Evolutionary conservation across 345 rosid genomes (phyloP), one percentile per base, ranked within the genome.

Genomic region (Litchi chinensis): DNA sequence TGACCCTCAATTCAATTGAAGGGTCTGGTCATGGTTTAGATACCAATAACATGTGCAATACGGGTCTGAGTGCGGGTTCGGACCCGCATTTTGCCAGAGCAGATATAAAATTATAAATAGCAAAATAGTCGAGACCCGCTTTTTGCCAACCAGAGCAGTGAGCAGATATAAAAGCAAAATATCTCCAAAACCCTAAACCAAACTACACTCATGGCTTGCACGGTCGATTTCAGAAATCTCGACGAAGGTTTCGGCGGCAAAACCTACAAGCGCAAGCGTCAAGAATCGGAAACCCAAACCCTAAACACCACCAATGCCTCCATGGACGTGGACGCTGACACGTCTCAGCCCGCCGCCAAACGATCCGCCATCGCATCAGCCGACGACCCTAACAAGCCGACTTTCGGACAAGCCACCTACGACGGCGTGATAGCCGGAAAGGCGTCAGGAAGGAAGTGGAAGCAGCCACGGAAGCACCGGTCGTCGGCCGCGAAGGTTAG

Each of bases 241-340:
- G 99, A 95, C 79, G 99, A 93, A 79, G 98, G 98, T 65, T 95
- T 95, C 83, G 98, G 98, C 80, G 99, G 99, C 6, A 93, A 95
- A 62, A 95, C 98, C 79, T 82, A 79, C 91, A 95, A 95, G 86
- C 82, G 99, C 2, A 95, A 93, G 80, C 93, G 98, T 65, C 87
- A 88, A 46, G 86, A 79, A 57, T 73, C 82, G 9, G 82, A 80
- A 48, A 52, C 68, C 2, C 28, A 77, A 48, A 71, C 80, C 74
- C 78, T 80, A 8, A 16, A 59, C 65, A 75, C 81, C 28, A 21
- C 37, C 10, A 22, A 40, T 28, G 78, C 54, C 28, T 73, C 92
- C 62, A 95, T 91, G 97, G 97, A 92, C 22, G 82, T 92, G 57
- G 92, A 89, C 67, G 91, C 78, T 28, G 78, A 76, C 32, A 1